Conservation (phyloP, 495 filamentous ascomycete genomes). For the Hypoxylon cercidicola region DNA sequence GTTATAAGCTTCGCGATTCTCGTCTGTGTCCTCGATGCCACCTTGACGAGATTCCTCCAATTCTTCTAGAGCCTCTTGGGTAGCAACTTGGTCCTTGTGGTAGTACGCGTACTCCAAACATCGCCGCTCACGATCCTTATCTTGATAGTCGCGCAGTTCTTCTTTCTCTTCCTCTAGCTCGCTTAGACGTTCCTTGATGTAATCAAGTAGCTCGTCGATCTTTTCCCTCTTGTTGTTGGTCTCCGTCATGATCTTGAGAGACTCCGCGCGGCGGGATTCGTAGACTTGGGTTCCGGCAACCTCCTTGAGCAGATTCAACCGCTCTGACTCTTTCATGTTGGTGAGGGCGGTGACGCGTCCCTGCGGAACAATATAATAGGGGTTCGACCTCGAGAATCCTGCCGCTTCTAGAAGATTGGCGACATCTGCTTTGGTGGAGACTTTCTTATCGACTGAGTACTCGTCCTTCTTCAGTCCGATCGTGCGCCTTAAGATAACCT, state of each 20-base stretch:
- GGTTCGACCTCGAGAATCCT: slow-evolving; percentile 96
- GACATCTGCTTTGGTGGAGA: slow-evolving; percentile 92
- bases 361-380: slow-evolving; percentile 99
- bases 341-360: slow-evolving; percentile 95
- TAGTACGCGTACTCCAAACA: slow-evolving; percentile 96
- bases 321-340: slow-evolving; percentile 96
- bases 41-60: slow-evolving; percentile 84
- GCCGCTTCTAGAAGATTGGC: slow-evolving; percentile 96
- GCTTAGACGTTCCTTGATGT: slow-evolving; percentile 86
- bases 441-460: slow-evolving; percentile 95
- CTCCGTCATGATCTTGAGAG: slow-evolving; percentile 95
- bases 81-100: slow-evolving; percentile 83
- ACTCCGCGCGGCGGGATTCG: slow-evolving; percentile 88
- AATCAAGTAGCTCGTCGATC: slow-evolving; percentile 90
- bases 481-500: slow-evolving; percentile 88
- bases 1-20: slow-evolving; percentile 79
- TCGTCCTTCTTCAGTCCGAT: slow-evolving; percentile 99
- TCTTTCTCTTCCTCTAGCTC: slow-evolving; percentile 98
- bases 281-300: slow-evolving; percentile 98
- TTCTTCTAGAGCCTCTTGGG: slow-evolving; percentile 78
- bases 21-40: slow-evolving; percentile 83
- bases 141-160: slow-evolving; percentile 89
- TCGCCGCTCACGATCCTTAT: slow-evolving; percentile 91
- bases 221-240: slow-evolving; percentile 93
- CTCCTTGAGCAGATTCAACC: slow-evolving; percentile 91